Evolutionary conservation across 352 stramenopile genomes (phyloP), one percentile per base, ranked within the genome.

Genomic region (Peronospora farinosa): DNA sequence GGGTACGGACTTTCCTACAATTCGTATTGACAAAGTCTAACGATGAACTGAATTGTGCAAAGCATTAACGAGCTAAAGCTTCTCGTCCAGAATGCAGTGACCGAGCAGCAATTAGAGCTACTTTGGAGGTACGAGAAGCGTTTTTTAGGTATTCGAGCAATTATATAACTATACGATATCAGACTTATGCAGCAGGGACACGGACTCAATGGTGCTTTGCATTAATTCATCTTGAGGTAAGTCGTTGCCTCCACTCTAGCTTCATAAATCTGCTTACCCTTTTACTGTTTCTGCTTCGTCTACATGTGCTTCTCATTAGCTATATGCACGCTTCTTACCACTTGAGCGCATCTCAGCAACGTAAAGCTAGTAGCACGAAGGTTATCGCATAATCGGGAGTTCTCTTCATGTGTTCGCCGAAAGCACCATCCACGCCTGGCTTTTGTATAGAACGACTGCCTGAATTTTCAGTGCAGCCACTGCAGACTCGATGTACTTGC

Each of bases 51-150:
- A 62, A 19, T 31, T 37, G 4, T 46, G 9, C 21, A 45, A 38
- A 83, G 69, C 42, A 40, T 77, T 5, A 54, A 72, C 27, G 54
- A 72, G 5, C 41, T 83, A 25, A 63, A 66, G 47, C 44, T 52
- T 7, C 23, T 78, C 7, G 57, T 73, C 12, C 61, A 70, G 40
- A 63, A 67, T 45, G 46, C 59, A 25, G 25, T 83, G 16, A 69
- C 64, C 0, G 49, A 63, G n/a, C 40, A 69, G 8, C 72, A 83
- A 43, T 51, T 80, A 17, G 31, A 63, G n/a, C 28, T 83, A 11
- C 63, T 83, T 11, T 80, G 67, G 64, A 52, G 58, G 72, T 78
- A 60, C 54, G 40, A 16, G 15, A 28, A 35, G 40, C 1, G 7
- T 51, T 33, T 10, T 40, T 32, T 5, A 12, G 41, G 41, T 11